Conservation (phyloP, 768 basidiomycete genomes). For the Podaxis mareebaensis region DNA sequence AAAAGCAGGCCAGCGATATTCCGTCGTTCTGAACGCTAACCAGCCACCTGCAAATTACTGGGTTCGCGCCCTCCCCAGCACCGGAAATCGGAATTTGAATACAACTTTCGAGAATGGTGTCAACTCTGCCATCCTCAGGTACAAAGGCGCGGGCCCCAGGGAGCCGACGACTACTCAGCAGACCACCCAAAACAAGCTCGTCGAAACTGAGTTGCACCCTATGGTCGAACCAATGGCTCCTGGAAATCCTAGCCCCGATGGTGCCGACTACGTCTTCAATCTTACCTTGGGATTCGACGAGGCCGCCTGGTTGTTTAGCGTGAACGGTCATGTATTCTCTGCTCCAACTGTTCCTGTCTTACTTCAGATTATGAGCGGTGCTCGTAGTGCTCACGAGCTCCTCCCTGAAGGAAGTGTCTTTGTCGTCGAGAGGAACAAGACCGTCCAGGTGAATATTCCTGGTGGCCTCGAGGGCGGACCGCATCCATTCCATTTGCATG, state of each 20-base stretch:
- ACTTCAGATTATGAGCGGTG: slow-evolving; percentile 51
- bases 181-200: slow-evolving; percentile 16
- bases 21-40: slow-evolving; percentile 38
- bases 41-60: slow-evolving; percentile 47
- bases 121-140: slow-evolving; percentile 48
- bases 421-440: slow-evolving; percentile 43
- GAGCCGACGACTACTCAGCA: slow-evolving; percentile 25
- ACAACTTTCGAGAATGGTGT: slow-evolving; percentile 29
- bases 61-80: slow-evolving; percentile 30
- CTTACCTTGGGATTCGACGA: slow-evolving; percentile 21
- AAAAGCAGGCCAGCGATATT: slow-evolving; percentile 37
- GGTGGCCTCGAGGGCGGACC: slow-evolving; percentile 24
- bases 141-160: slow-evolving; percentile 33
- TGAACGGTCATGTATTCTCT: slow-evolving; percentile 15
- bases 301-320: slow-evolving; percentile 6
- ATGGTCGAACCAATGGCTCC: slow-evolving; percentile 22
- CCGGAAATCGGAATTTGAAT: slow-evolving; percentile 16
- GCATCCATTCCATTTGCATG: slow-evolving; percentile 51
- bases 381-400: slow-evolving; percentile 38
- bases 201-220: slow-evolving; percentile 26
- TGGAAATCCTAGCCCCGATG: slow-evolving; percentile 22
- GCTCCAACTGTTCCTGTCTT: slow-evolving; percentile 45
- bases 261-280: slow-evolving; percentile 25
- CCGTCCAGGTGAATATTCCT: slow-evolving; percentile 50
- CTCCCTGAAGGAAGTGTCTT: slow-evolving; percentile 43